Percentiles rank a stretch among this genome's conserved stretches.
These are phyloP conservation scores for Lachnellula hyalina DNA, from an alignment of 2,329 filamentous ascomycete species.

Conservation along the genomic window DNA sequence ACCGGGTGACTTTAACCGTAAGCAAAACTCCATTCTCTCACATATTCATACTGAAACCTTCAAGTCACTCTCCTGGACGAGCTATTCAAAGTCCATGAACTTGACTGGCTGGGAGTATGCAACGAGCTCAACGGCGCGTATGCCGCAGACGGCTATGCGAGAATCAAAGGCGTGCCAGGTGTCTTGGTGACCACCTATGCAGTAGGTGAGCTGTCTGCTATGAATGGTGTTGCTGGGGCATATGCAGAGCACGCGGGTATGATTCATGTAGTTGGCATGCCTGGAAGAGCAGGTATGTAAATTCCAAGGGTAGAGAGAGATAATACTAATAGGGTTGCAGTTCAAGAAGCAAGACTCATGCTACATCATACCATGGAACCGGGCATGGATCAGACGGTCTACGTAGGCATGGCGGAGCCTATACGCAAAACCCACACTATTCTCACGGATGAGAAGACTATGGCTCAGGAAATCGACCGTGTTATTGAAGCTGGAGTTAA, in stretches of 20 bases:
- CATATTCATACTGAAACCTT: neutral
- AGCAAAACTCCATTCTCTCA: constrained; percentile 1
- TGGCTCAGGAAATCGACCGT: constrained; percentile 46
- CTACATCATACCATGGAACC: constrained; percentile 54
- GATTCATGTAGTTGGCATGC: constrained; percentile 50
- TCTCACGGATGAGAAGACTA: constrained; percentile 55
- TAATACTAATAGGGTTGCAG: constrained; percentile 11
- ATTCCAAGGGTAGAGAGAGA: neutral
- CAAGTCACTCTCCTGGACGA: constrained; percentile 57
- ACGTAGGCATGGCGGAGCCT: constrained; percentile 40
- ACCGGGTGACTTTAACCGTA: constrained; percentile 30
- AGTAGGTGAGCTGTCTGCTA: constrained; percentile 49
- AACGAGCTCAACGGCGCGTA: constrained; percentile 38
- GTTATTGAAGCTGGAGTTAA: constrained; percentile 45
- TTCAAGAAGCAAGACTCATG: constrained; percentile 38
- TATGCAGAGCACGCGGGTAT: constrained; percentile 52
- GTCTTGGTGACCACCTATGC: constrained; percentile 46
- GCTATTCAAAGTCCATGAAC: constrained; percentile 42
- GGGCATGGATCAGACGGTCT: constrained; percentile 50
- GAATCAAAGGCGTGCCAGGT: constrained; percentile 41
- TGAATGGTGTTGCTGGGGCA: constrained; percentile 54
- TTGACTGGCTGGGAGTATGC: constrained; percentile 34
- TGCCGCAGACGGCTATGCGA: constrained; percentile 47
- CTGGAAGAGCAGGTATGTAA: constrained; percentile 17
- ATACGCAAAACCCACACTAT: constrained; percentile 30